Evolutionary conservation across 2,329 filamentous ascomycete genomes (phyloP).

Genomic region (Fusarium citri): DNA sequence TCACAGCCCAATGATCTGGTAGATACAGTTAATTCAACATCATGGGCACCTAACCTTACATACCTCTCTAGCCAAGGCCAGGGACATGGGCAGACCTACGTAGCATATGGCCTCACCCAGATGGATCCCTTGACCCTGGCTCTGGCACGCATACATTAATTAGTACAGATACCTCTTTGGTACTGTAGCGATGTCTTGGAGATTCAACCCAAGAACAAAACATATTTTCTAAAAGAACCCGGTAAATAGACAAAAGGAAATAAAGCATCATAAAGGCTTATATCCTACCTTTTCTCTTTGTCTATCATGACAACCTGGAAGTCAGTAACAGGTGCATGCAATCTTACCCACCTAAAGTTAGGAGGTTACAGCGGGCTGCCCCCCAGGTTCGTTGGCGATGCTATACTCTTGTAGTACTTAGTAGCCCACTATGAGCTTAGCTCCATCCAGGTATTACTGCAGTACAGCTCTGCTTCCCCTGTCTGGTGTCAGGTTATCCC

Average conservation of each 20-base stretch:
- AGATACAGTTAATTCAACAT: not conserved
- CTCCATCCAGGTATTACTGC: not conserved
- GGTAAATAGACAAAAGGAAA: not conserved
- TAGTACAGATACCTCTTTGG: no score
- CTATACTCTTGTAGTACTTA: slow-evolving; percentile 3
- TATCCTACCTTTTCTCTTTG: not conserved
- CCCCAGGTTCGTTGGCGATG: not conserved
- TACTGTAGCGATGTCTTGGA: not conserved
- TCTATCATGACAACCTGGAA: not conserved
- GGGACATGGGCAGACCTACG: not conserved
- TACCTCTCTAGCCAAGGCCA: not conserved
- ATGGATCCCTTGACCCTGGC: not conserved
- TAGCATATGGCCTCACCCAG: not conserved
- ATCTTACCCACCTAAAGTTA: not conserved
- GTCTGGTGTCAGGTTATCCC: slow-evolving; percentile 15
- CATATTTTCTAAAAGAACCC: not conserved
- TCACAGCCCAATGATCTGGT: not conserved
- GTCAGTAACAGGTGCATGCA: not conserved
- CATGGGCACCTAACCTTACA: not conserved
- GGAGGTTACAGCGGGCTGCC: not conserved
- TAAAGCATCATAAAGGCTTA: not conserved
- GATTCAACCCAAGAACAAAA: not conserved
- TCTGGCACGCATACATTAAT: not conserved
- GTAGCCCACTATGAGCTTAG: not conserved
- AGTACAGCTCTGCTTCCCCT: slow-evolving; percentile 7